A percentile compares a stretch with the other conserved stretches of the same genome.
Conservation (phyloP, 768 basidiomycete genomes). For the Rhodosporidiobolus sp. region DNA sequence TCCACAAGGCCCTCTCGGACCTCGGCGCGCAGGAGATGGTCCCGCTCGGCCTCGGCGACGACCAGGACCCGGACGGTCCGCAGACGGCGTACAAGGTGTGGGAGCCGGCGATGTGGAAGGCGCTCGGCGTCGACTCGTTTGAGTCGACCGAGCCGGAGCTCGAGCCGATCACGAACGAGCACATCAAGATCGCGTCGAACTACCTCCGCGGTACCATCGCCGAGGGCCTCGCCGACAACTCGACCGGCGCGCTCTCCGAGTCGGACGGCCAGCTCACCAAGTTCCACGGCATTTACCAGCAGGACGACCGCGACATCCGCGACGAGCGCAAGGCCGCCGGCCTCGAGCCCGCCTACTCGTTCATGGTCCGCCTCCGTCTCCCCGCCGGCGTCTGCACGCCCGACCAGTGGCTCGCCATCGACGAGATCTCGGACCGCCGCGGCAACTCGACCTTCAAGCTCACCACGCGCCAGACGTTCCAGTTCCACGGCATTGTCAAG, state of each 20-base stretch:
- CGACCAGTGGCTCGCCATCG: slow-evolving; percentile 90
- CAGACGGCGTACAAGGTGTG: slow-evolving; percentile 96
- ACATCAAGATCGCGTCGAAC: slow-evolving; percentile 94
- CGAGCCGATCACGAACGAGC: slow-evolving; percentile 96
- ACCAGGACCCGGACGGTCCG: slow-evolving; percentile 93
- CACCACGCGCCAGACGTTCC: slow-evolving; percentile 96
- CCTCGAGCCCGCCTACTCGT: slow-evolving; percentile 89
- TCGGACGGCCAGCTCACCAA: slow-evolving; percentile 93
- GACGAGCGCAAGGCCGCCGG: slow-evolving; percentile 91
- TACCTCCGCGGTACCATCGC: slow-evolving; percentile 92
- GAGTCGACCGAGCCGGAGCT: slow-evolving; percentile 90
- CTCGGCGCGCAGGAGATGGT: slow-evolving; percentile 76
- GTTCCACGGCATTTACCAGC: slow-evolving; percentile 94
- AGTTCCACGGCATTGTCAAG: slow-evolving; percentile 99
- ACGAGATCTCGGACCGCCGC: slow-evolving; percentile 92
- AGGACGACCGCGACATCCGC: slow-evolving; percentile 97
- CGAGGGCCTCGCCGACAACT: slow-evolving; percentile 80
- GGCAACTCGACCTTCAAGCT: slow-evolving; percentile 93
- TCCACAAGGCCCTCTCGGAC: slow-evolving; percentile 71
- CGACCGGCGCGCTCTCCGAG: slow-evolving; percentile 84
- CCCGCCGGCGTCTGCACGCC: slow-evolving; percentile 92
- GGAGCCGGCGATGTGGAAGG: slow-evolving; percentile 92
- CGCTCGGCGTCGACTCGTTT: slow-evolving; percentile 80
- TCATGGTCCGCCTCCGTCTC: slow-evolving; percentile 98
- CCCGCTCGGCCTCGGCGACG: slow-evolving; percentile 79